phyloP scores from a whole-genome alignment of 2,329 filamentous ascomycete species.

The Cryphonectria naterciae region DNA sequence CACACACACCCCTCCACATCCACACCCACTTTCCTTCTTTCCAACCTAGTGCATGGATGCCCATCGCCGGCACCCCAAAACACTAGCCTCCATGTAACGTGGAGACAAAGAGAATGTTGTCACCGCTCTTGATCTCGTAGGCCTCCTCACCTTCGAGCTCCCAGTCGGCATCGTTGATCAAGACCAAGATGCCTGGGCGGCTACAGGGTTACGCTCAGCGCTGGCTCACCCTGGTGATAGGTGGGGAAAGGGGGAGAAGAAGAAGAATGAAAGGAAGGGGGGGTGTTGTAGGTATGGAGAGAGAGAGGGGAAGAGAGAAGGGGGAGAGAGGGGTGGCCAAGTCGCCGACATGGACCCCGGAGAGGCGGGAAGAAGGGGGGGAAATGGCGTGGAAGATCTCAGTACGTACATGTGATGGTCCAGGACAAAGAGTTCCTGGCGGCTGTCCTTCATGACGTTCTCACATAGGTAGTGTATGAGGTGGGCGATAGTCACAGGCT shows the following conservation, averaged over 20 bases:
- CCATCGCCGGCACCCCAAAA: not conserved
- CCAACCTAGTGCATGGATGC: not conserved
- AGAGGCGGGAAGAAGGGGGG: not conserved
- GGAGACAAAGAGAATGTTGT: constrained; percentile 94
- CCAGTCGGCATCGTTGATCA: constrained; percentile 99
- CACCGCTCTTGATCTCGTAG: constrained; percentile 79
- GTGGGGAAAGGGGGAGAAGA: not conserved
- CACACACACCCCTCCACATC: not conserved
- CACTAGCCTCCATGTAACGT: constrained; percentile 87
- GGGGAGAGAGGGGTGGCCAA: not conserved
- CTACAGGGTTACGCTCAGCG: constrained; percentile 49
- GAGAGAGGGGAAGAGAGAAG: constrained; percentile 10
- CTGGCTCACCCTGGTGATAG: not conserved
- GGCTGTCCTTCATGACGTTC: constrained; percentile 80
- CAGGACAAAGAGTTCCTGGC: constrained; percentile 87
- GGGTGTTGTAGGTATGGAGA: not conserved
- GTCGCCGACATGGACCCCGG: constrained; percentile 9
- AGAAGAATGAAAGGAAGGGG: too few species aligned
- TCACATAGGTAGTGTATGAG: constrained; percentile 81
- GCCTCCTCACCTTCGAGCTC: constrained; percentile 93
- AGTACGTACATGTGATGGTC: constrained; percentile 83
- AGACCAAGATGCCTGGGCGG: constrained; percentile 89
- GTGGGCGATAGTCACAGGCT: constrained; percentile 70
- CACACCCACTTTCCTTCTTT: not conserved
- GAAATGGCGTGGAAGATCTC: constrained; percentile 5